Evolutionary conservation across 2,329 filamentous ascomycete species (phyloP), one percentile per base, ranked within the genome.

Genomic region (Aspergillus spinulosporus): DNA sequence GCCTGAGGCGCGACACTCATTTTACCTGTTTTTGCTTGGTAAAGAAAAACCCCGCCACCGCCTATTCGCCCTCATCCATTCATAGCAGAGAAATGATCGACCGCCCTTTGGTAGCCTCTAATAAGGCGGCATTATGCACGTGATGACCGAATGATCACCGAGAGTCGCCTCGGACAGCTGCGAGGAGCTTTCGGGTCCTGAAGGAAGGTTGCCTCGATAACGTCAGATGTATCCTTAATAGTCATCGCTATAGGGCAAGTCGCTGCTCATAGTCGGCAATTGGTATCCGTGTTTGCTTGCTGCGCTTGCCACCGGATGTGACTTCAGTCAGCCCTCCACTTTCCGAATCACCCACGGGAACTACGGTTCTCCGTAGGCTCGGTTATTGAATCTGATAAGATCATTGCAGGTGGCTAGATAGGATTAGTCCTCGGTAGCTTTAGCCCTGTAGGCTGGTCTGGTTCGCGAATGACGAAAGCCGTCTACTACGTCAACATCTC

Each of bases 321-420:
- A 43, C 1, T 46, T 31, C 9, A 39, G 32, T 44, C 21, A 21
- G 21, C 21, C 50, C 28, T 45, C 40, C 43, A 15, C 50, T 31
- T 21, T 21, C 49, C 34, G 43, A 56, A 21, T 43, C 29, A 47
- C 49, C 43, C 49, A 49, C 49, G 44, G 49, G 55, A 40, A 36
- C 49, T 37, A 37, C 49, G 55, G 55, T 26, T 21, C 21, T 21
- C 21, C 21, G 21, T 21, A 21, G 21, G 21, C 21, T 21, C 21
- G 21, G 21, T 21, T 49, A 14, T 37, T 53, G 45, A 48, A 59
- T 61, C 56, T 54, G 59, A 61, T 61, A 60, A 60, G 59, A 60
- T 60, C 21, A 50, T 15, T 39, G 36, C 21, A 56, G 39, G 9
- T 47, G 54, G 37, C 49, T 31, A 43, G 21, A 21, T 21, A 21